phyloP scores from a whole-genome alignment of 176 grass and related monocot genomes.

The Eremochloa ophiuroides region DNA sequence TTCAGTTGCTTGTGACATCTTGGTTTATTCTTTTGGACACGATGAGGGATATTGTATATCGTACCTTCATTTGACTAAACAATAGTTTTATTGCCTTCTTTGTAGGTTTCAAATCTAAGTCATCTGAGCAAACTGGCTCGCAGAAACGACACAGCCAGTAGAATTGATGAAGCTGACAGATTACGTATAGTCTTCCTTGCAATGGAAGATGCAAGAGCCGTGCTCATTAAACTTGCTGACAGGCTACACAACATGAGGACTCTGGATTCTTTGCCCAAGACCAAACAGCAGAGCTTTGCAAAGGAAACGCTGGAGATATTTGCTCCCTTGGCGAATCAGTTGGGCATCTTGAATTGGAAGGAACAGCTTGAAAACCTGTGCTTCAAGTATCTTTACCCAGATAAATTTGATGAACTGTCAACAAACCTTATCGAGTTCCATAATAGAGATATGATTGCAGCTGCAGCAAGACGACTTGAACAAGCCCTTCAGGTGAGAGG shows the following conservation, averaged over 20 bases:
- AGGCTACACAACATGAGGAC: slow-evolving; percentile 76
- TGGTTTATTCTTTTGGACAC: not conserved
- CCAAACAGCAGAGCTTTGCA: slow-evolving; percentile 63
- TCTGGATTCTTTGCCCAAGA: slow-evolving; percentile 48
- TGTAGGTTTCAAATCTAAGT: slow-evolving; percentile 78
- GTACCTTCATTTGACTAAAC: not conserved
- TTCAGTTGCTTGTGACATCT: not conserved
- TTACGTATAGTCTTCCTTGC: slow-evolving; percentile 72
- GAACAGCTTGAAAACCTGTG: slow-evolving; percentile 82
- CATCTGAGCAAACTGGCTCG: slow-evolving; percentile 79
- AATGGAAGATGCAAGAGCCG: slow-evolving; percentile 68
- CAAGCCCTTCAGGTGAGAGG: slow-evolving; percentile 60
- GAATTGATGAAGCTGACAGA: slow-evolving; percentile 64
- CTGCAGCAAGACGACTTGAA: slow-evolving; percentile 56
- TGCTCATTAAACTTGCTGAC: slow-evolving; percentile 77
- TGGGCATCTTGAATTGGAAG: slow-evolving; percentile 72
- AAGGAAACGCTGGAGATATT: slow-evolving; percentile 80
- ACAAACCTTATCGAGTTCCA: slow-evolving; percentile 48
- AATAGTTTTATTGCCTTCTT: not conserved
- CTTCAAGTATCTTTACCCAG: slow-evolving; percentile 67
- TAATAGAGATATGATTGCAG: slow-evolving; percentile 63
- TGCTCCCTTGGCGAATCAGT: slow-evolving; percentile 60
- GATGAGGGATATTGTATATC: not conserved
- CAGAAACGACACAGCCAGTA: slow-evolving; percentile 66
- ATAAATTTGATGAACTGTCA: slow-evolving; percentile 53